Base-by-base conservation (phyloP, 306 rosid genomes). In the Trifolium fragiferum region DNA sequence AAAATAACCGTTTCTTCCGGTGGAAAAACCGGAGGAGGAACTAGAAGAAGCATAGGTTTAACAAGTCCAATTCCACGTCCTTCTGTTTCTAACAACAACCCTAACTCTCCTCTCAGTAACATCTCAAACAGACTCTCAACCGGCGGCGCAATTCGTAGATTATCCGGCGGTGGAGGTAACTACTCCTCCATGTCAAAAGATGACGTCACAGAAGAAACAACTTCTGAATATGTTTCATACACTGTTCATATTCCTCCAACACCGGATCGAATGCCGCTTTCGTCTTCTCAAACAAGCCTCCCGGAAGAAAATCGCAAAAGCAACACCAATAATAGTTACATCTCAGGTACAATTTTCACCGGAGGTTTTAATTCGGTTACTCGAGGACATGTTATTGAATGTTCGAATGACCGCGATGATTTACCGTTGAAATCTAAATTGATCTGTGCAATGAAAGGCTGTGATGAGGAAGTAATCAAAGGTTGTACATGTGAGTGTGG, bases 161-260 rank as follows among this genome's bases (percentile, higher is more conserved):
- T 70, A 14, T 90, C 91, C 0, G 85, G 79, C 14, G 85, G 84
- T 0, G 82, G 50, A 44, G 50, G 46, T 35, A 84, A 76, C 79
- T 71, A 18, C 19, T 64, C 70, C 32, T 81, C 88, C 1, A 77
- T 83, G 73, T 82, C 87, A 8, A 83, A 82, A 51, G 85, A 78
- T 0, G 86, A 81, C 2, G 72, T 43, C 0, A 70, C 66, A 3
- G 90, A 79, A 66, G 93, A 86, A 47, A 40, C 30, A 4, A 86
- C 38, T 43, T 53, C 93, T 0, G 91, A 89, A 11, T 87, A 62
- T 33, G 91, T 89, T 3, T n/a, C 78, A 1, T 92, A 92, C 76
- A 89, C 97, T 8, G 97, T 92, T 68, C 97, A 89, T 32, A 92
- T 92, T 23, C 97, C 97, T 43, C 91, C 97, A 20, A 92, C 97